Evolutionary conservation across 2,329 filamentous ascomycete species (phyloP), one percentile per base, ranked within the genome.

Genomic region (Fusarium armeniacum): DNA sequence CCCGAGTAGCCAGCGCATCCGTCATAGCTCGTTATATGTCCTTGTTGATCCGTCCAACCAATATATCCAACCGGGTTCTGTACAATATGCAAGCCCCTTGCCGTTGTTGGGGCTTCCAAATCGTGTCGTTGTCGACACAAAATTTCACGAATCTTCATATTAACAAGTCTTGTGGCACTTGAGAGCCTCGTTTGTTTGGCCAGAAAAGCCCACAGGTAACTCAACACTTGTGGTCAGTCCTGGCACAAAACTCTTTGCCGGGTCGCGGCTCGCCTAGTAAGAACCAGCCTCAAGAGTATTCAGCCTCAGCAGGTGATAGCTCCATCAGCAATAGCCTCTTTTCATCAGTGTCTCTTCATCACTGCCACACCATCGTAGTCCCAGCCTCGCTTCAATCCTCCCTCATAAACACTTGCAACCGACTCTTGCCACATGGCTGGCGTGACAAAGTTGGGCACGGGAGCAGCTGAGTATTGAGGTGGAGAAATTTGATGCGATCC

Each of bases 341-440:
- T 57, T 36, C 18, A 51, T 68, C 62, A 74, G 30, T 70, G 77
- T 55, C 75, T 76, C 54, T 79, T 79, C 71, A 78, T 78, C 59
- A 76, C 69, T 30, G 78, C 70, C 50, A 73, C 72, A 26, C 73
- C 72, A 57, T 87, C 85, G 71, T 85, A 87, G 69, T 89, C 88
- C 88, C 88, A 90, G 46, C 82, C 77, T 50, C 89, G 82, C 78
- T 91, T 91, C 49, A 90, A 77, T 6, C 88, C 88, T 44, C 87
- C 86, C 73, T 90, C 88, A 76, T 91, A 91, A 7, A 91, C 89
- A 70, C 87, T 90, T 15, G 89, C 89, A 57, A 92, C 90, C 15
- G 88, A 90, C 75, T 91, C 88, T 76, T 90, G 89, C 90, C 90
- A 92, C 90, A 91, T 91, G 62, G 88, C 89, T 6, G 90, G 89